Base-by-base conservation (phyloP, 2,329 filamentous ascomycete species). In the Aspergillus pseudoterreus region DNA sequence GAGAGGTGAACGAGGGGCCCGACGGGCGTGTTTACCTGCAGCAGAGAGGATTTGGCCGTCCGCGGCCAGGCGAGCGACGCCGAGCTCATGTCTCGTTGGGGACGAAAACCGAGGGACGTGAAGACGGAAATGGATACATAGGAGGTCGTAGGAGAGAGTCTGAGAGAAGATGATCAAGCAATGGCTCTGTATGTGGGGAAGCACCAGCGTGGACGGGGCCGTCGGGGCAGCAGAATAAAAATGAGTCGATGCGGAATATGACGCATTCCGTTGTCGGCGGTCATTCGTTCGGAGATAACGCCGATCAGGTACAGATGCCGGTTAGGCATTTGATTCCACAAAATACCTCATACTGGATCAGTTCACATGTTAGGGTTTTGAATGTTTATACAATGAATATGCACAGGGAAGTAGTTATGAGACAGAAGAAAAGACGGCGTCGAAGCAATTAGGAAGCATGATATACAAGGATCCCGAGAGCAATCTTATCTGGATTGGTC, bases 1-100 rank as follows among this genome's bases (percentile, higher is more conserved):
- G 52, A 42, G 39, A 41, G 33, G 51, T 42, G 17, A 49, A 36
- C 39, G 42, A 45, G 21, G 15, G 24, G 35, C 10, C 4, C 12
- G 35, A 32, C 12, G 17, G 27, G 50, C 42, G 52, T 45, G 43
- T 38, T 51, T 56, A 67, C 69, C 64, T 62, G 66, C 38, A 62
- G 57, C 42, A 62, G 55, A 15, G 62, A 58, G 49, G 60, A 59
- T 57, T 63, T 62, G 41, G 63, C 58, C 45, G 64, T 63, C 53
- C 64, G 61, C 49, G 65, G 63, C 62, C 60, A 65, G 52, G 50
- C 63, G 42, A 70, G 51, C 48, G 65, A 59, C 57, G 63, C 65
- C 45, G 63, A 63, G 63, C 60, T 69, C 70, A 73, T 73, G 60
- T 67, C 63, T 61, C 53, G 56, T 52, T 51, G 21, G 43, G 36